A percentile compares a stretch with the other conserved stretches of the same genome.
These are phyloP conservation scores for Penicillium cataractarum DNA, from an alignment of 495 filamentous ascomycete genomes.

Conservation along the genomic window DNA sequence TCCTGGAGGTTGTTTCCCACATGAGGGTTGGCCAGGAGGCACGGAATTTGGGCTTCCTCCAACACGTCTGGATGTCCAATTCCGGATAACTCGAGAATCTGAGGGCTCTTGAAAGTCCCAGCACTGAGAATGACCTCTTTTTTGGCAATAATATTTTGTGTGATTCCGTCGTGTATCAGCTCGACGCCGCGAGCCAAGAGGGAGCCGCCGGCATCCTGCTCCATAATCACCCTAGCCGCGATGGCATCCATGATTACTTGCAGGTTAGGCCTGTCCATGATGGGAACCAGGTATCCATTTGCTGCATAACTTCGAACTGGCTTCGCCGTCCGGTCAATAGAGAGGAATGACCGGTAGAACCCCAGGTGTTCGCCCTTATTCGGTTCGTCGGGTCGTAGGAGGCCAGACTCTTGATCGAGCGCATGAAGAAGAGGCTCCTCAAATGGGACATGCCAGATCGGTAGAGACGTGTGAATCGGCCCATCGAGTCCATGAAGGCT, in stretches of 20 bases:
- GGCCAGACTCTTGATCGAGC: constrained; percentile 4
- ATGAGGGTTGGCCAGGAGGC: constrained; percentile 29
- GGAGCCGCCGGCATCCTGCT: not conserved
- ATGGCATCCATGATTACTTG: constrained; percentile 2
- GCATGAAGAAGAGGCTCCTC: constrained; percentile 15
- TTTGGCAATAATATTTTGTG: constrained; percentile 43
- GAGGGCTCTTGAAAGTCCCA: constrained; percentile 48
- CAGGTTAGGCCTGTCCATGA: constrained; percentile 14
- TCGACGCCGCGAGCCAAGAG: constrained; percentile 2
- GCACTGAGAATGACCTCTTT: constrained; percentile 55
- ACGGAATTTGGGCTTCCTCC: constrained; percentile 28
- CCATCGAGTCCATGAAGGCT: constrained; percentile 1
- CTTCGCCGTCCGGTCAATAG: constrained; percentile 36
- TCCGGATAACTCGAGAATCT: constrained; percentile 57
- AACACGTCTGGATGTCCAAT: constrained; percentile 37
- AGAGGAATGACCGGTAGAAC: constrained; percentile 25
- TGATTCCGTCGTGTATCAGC: not conserved
- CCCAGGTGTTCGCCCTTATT: constrained; percentile 24
- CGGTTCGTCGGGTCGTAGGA: constrained; percentile 11
- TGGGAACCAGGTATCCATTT: constrained; percentile 17
- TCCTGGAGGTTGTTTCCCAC: constrained; percentile 49
- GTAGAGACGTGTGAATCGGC: constrained; percentile 5
- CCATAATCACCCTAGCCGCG: not conserved
- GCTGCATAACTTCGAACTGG: constrained; percentile 52
- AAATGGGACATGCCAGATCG: constrained; percentile 7